Evolutionary conservation across 106 monocot species (phyloP).

Genomic region (Narthecium ossifragum): DNA sequence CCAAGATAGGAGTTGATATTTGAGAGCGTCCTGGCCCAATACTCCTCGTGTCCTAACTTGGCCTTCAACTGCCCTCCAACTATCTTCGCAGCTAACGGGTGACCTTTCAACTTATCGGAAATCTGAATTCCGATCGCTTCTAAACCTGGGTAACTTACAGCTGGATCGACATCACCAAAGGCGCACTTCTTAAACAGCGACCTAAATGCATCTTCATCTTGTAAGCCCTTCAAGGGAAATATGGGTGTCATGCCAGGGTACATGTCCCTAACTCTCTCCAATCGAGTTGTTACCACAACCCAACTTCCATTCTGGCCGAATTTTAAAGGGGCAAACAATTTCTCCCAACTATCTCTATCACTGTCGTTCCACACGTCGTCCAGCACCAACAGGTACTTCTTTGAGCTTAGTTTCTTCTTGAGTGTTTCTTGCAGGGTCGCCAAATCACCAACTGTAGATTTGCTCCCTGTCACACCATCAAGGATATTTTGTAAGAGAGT

Average conservation of each 20-base stretch:
- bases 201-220: not conserved
- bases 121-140: no score
- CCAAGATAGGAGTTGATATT: no score
- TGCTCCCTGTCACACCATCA: not conserved
- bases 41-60: not conserved
- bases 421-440: no score
- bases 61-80: no score
- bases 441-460: not conserved
- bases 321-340: conserved; percentile 5
- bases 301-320: conserved; percentile 6
- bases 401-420: not conserved
- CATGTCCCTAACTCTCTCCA: not conserved
- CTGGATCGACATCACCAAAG: not conserved
- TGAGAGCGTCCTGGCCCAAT: not conserved
- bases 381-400: conserved; percentile 9
- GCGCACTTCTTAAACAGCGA: not conserved
- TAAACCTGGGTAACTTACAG: not conserved
- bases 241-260: no score
- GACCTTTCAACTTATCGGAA: no score
- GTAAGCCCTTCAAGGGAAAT: not conserved
- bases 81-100: no score
- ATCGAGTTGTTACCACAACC: conserved; percentile 16
- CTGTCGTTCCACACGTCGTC: no score
- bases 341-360: conserved; percentile 7
- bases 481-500: no score